Conservation (phyloP, 2,329 filamentous ascomycete genomes). For the Pseudohalonectria lignicola region DNA sequence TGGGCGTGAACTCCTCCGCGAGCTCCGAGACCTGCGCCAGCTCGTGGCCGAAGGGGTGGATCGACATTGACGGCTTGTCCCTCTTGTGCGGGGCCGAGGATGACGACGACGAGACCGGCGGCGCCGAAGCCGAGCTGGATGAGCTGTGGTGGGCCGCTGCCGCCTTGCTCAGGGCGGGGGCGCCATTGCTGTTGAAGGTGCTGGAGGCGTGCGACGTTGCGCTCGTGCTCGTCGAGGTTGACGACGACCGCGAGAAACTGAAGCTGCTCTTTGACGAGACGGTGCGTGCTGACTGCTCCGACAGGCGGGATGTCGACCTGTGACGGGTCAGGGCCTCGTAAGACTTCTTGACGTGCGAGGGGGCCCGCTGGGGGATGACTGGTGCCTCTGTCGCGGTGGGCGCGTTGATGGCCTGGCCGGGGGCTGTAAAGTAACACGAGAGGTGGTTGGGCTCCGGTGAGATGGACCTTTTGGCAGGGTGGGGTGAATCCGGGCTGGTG, state of each 20-base stretch:
- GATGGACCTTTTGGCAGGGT: constrained; percentile 37
- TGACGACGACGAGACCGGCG: constrained; percentile 16
- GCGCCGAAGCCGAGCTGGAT: too few relatives aligned
- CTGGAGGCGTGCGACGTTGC: constrained; percentile 20
- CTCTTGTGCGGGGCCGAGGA: constrained; percentile 25
- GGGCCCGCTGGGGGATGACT: constrained; percentile 63
- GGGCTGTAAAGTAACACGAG: constrained; percentile 53
- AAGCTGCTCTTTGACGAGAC: constrained; percentile 46
- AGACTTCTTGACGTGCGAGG: constrained; percentile 78
- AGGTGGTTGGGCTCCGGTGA: constrained; percentile 55
- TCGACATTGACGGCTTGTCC: constrained; percentile 20
- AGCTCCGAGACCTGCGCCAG: constrained; percentile 87
- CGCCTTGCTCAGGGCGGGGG: constrained; percentile 4
- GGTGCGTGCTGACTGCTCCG: constrained; percentile 40
- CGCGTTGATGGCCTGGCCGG: constrained; percentile 31
- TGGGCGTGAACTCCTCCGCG: constrained; percentile 72
- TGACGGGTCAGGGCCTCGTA: constrained; percentile 56
- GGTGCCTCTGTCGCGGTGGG: constrained; percentile 39
- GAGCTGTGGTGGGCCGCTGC: constrained; percentile 6
- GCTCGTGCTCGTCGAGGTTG: constrained; percentile 41
- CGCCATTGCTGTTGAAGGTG: constrained; percentile 10
- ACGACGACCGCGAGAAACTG: constrained; percentile 45
- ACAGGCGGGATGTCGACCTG: constrained; percentile 35
- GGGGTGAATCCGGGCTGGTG: constrained; percentile 55
- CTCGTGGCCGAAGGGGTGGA: constrained; percentile 78